These are phyloP conservation scores for Boletellus deceptivus DNA, from an alignment of 1,284 basidiomycete species.

Conservation along the genomic window DNA sequence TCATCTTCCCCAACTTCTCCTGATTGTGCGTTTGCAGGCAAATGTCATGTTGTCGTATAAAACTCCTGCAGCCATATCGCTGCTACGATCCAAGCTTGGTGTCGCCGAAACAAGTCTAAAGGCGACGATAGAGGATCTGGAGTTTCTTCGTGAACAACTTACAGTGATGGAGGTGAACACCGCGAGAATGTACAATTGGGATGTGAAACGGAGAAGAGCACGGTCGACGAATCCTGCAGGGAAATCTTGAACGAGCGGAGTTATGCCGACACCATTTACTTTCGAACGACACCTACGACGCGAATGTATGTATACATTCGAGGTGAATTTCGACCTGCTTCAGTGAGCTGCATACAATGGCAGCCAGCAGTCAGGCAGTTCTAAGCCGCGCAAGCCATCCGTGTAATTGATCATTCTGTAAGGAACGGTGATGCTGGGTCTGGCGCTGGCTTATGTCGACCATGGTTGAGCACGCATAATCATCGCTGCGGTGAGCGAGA, in stretches of 20 bases:
- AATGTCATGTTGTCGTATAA: slow-evolving; percentile 98
- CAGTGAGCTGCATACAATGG: no score
- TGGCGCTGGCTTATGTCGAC: no score
- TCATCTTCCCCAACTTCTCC: not conserved
- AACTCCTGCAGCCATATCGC: slow-evolving; percentile 73
- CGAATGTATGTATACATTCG: no score
- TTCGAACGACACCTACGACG: no score
- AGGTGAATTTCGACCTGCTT: no score
- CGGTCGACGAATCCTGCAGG: slow-evolving; percentile 40
- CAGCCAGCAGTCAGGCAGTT: no score
- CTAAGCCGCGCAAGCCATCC: no score
- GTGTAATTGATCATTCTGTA: no score
- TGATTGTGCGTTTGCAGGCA: slow-evolving; percentile 53
- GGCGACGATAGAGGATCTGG: slow-evolving; percentile 84
- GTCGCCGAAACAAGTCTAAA: slow-evolving; percentile 69
- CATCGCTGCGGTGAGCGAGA: no score
- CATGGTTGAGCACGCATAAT: no score
- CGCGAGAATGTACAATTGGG: slow-evolving; percentile 95
- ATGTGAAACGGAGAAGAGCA: slow-evolving; percentile 81
- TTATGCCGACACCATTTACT: not conserved
- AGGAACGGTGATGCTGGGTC: no score
- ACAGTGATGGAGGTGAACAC: slow-evolving; percentile 99
- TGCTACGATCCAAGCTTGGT: slow-evolving; percentile 78
- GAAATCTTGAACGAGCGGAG: slow-evolving; percentile 9
- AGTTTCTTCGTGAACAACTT: slow-evolving; percentile 92